These are phyloP conservation scores for Debaryomyces castellii DNA, from an alignment of 805 yeast species.

Conservation along the genomic window DNA sequence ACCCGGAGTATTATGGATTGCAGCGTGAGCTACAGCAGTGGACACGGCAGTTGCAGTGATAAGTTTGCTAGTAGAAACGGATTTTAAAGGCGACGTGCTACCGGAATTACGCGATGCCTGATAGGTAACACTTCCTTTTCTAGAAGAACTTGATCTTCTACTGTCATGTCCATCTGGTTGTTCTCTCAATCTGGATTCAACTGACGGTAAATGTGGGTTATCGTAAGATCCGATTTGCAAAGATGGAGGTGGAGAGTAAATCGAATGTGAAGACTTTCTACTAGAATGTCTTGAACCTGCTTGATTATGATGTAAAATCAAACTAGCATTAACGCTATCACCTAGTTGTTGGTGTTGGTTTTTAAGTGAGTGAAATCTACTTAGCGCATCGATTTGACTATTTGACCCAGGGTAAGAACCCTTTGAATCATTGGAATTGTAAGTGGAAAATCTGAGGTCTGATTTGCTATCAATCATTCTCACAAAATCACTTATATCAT, in stretches of 20 bases:
- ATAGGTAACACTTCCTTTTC: slow-evolving; percentile 1
- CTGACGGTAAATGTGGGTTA: slow-evolving; percentile 29
- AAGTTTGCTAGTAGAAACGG: slow-evolving; percentile 13
- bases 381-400: slow-evolving; percentile 44
- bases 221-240: slow-evolving; percentile 25
- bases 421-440: slow-evolving; percentile 12
- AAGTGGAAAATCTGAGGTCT: slow-evolving; percentile 42
- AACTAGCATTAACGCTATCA: slow-evolving; percentile 55
- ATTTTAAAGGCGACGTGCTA: slow-evolving; percentile 14
- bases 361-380: slow-evolving; percentile 51
- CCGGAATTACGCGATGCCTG: neutral
- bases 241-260: slow-evolving; percentile 18
- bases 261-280: slow-evolving; percentile 32
- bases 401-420: slow-evolving; percentile 13
- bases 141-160: neutral
- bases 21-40: slow-evolving; percentile 23
- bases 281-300: slow-evolving; percentile 20
- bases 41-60: slow-evolving; percentile 23
- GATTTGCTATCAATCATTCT: slow-evolving; percentile 65
- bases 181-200: slow-evolving; percentile 30
- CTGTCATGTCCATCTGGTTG: slow-evolving; percentile 4
- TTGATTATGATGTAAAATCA: slow-evolving; percentile 29
- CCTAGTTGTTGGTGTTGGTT: slow-evolving; percentile 54
- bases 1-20: slow-evolving; percentile 9
- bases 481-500: slow-evolving; percentile 69